Conservation (phyloP, 305 asterid genomes). For the Coffea humblotiana region DNA sequence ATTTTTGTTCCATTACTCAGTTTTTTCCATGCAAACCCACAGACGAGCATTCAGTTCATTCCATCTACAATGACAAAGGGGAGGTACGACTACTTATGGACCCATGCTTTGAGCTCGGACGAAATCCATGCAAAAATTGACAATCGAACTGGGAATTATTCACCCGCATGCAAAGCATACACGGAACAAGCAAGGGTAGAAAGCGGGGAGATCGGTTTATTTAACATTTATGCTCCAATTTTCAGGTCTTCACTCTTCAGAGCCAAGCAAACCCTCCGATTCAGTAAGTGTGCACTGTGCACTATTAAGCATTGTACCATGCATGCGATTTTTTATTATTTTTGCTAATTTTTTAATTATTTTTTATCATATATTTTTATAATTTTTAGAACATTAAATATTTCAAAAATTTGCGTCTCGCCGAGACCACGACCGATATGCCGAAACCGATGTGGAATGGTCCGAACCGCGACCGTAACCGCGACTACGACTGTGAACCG, state of each 20-base stretch:
- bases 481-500: too few species aligned
- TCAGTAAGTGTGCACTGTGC: neutral
- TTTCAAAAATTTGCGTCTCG: too few species aligned
- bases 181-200: slow-evolving; percentile 8
- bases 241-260: neutral
- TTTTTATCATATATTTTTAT: too few species aligned
- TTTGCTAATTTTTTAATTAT: too few species aligned
- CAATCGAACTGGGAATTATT: slow-evolving; percentile 17
- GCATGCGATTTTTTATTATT: too few species aligned
- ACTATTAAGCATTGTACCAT: neutral
- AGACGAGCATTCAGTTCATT: neutral
- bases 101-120: slow-evolving; percentile 38
- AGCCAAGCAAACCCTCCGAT: neutral
- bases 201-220: slow-evolving; percentile 17
- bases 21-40: too few species aligned
- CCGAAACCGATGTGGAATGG: too few species aligned
- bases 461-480: too few species aligned
- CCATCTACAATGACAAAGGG: neutral
- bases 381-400: too few species aligned
- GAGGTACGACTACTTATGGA: too few species aligned
- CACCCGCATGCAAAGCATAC: slow-evolving; percentile 22
- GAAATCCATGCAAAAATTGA: slow-evolving; percentile 18
- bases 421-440: too few species aligned
- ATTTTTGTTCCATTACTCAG: too few species aligned
- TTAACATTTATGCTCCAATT: slow-evolving; percentile 31